Conservation (phyloP, 2,329 filamentous ascomycete species). For the Elsinoe arachidis region DNA sequence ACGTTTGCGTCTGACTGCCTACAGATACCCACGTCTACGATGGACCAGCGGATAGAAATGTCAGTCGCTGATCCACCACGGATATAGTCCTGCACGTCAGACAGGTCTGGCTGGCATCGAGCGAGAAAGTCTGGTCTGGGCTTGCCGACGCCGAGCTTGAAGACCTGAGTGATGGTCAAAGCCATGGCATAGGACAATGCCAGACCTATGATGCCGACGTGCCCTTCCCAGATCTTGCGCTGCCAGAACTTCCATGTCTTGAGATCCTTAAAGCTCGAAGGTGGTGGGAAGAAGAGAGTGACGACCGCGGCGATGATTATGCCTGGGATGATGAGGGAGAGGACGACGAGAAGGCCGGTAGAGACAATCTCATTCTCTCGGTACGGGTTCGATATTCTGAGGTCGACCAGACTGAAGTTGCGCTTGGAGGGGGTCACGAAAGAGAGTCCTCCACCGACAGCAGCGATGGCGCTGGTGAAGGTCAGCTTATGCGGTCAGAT, state of each 20-base stretch:
- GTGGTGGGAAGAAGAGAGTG: slow-evolving; percentile 49
- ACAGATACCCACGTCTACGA: slow-evolving; percentile 63
- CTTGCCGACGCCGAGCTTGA: slow-evolving; percentile 67
- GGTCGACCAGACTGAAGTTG: slow-evolving; percentile 64
- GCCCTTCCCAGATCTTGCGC: slow-evolving; percentile 84
- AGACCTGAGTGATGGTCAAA: slow-evolving; percentile 73
- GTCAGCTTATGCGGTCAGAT: not conserved
- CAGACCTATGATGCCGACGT: slow-evolving; percentile 74
- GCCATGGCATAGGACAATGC: slow-evolving; percentile 61
- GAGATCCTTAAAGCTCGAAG: slow-evolving; percentile 32
- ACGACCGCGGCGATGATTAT: slow-evolving; percentile 60
- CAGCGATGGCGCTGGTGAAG: slow-evolving; percentile 18
- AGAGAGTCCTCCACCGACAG: slow-evolving; percentile 43
- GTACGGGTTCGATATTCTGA: slow-evolving; percentile 71
- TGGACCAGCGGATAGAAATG: slow-evolving; percentile 49
- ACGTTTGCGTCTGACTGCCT: slow-evolving; percentile 50
- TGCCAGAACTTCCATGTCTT: slow-evolving; percentile 61
- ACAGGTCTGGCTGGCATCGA: slow-evolving; percentile 68
- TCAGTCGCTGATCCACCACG: slow-evolving; percentile 51
- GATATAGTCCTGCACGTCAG: slow-evolving; percentile 47
- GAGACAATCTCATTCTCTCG: slow-evolving; percentile 64
- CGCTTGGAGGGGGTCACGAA: slow-evolving; percentile 56
- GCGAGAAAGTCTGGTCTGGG: slow-evolving; percentile 56
- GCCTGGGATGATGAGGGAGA: slow-evolving; percentile 56
- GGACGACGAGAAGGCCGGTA: slow-evolving; percentile 54